phyloP scores from a whole-genome alignment of 2,329 filamentous ascomycete genomes.

The Teratosphaeria gauchensis region DNA sequence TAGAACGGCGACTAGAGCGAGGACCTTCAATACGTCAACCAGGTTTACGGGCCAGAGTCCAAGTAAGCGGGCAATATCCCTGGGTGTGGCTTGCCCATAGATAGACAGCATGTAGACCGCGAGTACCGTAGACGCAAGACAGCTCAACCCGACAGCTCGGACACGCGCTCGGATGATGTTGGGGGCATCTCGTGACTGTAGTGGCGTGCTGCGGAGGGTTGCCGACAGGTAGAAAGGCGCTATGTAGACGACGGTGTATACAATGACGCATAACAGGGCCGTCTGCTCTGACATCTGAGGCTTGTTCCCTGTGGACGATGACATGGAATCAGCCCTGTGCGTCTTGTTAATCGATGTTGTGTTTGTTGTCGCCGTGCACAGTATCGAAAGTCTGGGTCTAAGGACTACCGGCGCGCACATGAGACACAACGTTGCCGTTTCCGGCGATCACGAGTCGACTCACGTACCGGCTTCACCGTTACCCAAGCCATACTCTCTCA shows the following conservation, averaged over 20 bases:
- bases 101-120: slow-evolving; percentile 58
- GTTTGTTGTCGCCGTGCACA: not conserved
- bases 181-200: slow-evolving; percentile 75
- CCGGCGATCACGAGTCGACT: not conserved
- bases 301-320: not conserved
- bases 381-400: not conserved
- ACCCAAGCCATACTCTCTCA: not conserved
- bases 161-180: slow-evolving; percentile 82
- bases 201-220: slow-evolving; percentile 67
- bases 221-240: slow-evolving; percentile 78
- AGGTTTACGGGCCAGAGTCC: slow-evolving; percentile 72
- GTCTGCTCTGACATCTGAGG: slow-evolving; percentile 14
- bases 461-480: not conserved
- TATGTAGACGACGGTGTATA: slow-evolving; percentile 79
- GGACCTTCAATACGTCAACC: slow-evolving; percentile 49
- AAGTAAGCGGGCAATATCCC: slow-evolving; percentile 57
- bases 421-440: not conserved
- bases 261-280: slow-evolving; percentile 34
- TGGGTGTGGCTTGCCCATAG: slow-evolving; percentile 39
- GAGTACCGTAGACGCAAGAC: slow-evolving; percentile 54
- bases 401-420: not conserved
- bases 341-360: not conserved
- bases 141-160: slow-evolving; percentile 67
- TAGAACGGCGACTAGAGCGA: slow-evolving; percentile 66
- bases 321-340: not conserved